Conservation (phyloP, 768 basidiomycete genomes). For the Chiua virens region DNA sequence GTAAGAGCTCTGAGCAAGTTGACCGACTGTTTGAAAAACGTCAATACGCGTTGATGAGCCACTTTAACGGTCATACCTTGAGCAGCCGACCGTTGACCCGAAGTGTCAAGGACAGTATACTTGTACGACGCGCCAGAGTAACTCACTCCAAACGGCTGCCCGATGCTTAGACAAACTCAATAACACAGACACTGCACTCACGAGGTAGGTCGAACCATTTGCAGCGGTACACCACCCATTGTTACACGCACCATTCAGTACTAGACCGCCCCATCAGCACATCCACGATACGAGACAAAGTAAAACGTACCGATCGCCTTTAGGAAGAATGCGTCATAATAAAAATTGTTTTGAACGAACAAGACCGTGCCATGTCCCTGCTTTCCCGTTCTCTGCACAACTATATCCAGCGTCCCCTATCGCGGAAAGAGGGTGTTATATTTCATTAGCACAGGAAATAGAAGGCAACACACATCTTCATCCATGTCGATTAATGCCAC, state of each 20-base stretch:
- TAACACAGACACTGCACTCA: slow-evolving; percentile 39
- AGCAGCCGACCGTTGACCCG: slow-evolving; percentile 84
- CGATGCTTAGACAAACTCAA: slow-evolving; percentile 3
- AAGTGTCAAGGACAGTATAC: slow-evolving; percentile 92
- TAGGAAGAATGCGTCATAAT: slow-evolving; percentile 98
- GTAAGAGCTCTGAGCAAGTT: slow-evolving; percentile 92
- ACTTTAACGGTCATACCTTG: slow-evolving; percentile 56
- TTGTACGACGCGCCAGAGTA: slow-evolving; percentile 96
- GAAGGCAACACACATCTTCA: slow-evolving; percentile 73
- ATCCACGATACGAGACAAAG: background rate
- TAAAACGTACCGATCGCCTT: slow-evolving; percentile 80
- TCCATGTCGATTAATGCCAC: slow-evolving; percentile 89
- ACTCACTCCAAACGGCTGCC: slow-evolving; percentile 88
- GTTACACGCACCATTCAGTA: slow-evolving; percentile 90
- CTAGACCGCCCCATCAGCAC: slow-evolving; percentile 37
- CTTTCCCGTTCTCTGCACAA: slow-evolving; percentile 80
- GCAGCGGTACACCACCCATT: slow-evolving; percentile 72
- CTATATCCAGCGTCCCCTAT: slow-evolving; percentile 89
- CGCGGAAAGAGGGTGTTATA: background rate
- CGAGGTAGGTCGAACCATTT: slow-evolving; percentile 72
- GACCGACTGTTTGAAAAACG: slow-evolving; percentile 60
- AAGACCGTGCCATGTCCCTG: slow-evolving; percentile 61
- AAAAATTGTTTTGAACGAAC: slow-evolving; percentile 96
- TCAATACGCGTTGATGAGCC: background rate
- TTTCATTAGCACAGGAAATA: background rate